Conservation (phyloP, 2,329 filamentous ascomycete species). For the Dendryphion nanum region DNA sequence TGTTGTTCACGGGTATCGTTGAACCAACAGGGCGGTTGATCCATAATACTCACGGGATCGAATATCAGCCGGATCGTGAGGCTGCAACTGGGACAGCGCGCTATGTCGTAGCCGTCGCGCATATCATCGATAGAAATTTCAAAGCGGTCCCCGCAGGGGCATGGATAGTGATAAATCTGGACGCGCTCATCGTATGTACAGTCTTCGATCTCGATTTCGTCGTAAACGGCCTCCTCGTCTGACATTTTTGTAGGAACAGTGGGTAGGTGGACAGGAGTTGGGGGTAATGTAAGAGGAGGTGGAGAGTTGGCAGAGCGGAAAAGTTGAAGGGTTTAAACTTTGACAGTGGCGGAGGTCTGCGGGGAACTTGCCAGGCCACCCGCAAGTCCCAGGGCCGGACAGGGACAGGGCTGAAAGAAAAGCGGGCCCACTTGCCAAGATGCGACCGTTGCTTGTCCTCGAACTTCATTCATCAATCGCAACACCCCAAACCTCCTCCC, state of each 20-base stretch:
- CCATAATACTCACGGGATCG: slow-evolving; percentile 63
- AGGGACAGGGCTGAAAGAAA: too few relatives aligned
- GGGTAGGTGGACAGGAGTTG: not conserved
- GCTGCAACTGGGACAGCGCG: slow-evolving; percentile 96
- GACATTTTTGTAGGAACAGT: too few relatives aligned
- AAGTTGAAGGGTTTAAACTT: too few relatives aligned
- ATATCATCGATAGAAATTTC: slow-evolving; percentile 85
- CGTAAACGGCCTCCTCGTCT: slow-evolving; percentile 70
- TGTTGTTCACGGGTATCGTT: not conserved
- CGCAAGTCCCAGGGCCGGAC: too few relatives aligned
- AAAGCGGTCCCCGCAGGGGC: slow-evolving; percentile 95
- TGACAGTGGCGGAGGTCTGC: slow-evolving; percentile 4
- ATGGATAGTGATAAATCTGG: slow-evolving; percentile 93
- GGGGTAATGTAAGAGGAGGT: not conserved
- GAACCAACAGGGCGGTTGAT: too few relatives aligned
- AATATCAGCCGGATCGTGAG: slow-evolving; percentile 96
- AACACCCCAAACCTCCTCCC: too few relatives aligned
- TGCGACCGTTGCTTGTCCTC: too few relatives aligned
- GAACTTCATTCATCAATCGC: too few relatives aligned
- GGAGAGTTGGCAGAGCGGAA: not conserved
- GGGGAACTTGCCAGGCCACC: slow-evolving; percentile 1
- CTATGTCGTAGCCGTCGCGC: slow-evolving; percentile 86
- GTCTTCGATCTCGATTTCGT: slow-evolving; percentile 98
- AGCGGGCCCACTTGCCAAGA: too few relatives aligned
- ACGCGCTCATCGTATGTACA: slow-evolving; percentile 86